Percentiles rank a stretch among this genome's conserved stretches.
Evolutionary conservation across 106 monocot species (phyloP).

Genomic region (Platanthera zijinensis): DNA sequence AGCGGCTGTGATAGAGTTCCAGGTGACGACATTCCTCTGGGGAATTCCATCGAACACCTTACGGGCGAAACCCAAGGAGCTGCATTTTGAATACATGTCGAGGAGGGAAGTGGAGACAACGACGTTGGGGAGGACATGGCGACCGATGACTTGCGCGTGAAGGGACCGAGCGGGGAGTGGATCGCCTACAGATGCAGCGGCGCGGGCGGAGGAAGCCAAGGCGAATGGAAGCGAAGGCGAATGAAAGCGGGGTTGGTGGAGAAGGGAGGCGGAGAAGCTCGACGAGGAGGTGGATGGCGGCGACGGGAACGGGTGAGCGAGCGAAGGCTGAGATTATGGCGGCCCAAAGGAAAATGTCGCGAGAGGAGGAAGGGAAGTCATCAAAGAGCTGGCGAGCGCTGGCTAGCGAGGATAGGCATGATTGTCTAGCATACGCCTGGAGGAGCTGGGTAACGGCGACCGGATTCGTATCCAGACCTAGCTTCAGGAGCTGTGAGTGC

Average conservation of each 20-base stretch:
- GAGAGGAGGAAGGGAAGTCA: conserved; percentile 9
- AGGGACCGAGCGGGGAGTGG: conserved; percentile 7
- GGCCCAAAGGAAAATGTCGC: conserved; percentile 21
- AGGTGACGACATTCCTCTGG: conserved; percentile 17
- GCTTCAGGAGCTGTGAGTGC: conserved; percentile 2
- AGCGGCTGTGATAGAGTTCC: conserved; percentile 22
- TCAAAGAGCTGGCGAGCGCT: conserved; percentile 21
- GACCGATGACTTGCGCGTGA: conserved; percentile 12
- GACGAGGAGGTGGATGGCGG: conserved; percentile 14
- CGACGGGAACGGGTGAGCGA: background rate
- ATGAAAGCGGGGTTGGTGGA: conserved; percentile 2
- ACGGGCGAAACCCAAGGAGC: background rate
- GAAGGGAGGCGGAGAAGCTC: conserved; percentile 4
- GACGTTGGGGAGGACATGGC: conserved; percentile 15
- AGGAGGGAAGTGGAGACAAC: conserved; percentile 31
- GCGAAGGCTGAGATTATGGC: conserved; percentile 23
- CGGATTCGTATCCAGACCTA: background rate
- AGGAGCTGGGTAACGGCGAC: background rate
- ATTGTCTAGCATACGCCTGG: conserved; percentile 4
- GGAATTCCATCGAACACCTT: conserved; percentile 39
- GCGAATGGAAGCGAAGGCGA: conserved; percentile 19
- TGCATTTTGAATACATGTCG: conserved; percentile 15
- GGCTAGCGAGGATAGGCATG: conserved; percentile 8
- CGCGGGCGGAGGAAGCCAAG: conserved; percentile 19
- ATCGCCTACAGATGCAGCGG: conserved; percentile 10